Evolutionary conservation across 768 basidiomycete species (phyloP), one percentile per base, ranked within the genome.

Genomic region (Lentinula guzmanii): DNA sequence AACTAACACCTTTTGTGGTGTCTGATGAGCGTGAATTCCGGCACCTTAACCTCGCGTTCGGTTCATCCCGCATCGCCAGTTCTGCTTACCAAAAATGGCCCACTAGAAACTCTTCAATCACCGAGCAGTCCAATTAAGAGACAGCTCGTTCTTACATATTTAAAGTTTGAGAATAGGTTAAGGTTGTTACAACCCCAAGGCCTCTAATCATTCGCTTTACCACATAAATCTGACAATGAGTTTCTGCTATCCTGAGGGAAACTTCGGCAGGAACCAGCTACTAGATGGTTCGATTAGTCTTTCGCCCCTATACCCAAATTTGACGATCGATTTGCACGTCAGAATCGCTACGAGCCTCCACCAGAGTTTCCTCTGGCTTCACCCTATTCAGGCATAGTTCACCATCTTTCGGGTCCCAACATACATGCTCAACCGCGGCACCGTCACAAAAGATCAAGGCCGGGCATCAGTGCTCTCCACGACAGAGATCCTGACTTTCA

Each of bases 331-430:
- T 91, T 91, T 91, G 90, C 90, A 91, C 86, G 87, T 90, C 90
- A 91, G 90, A 90, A 91, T 87, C 85, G 88, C 90, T 91, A 88
- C 86, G 85, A 89, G 86, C 89, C 87, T 90, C 89, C 89, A 91
- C 87, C 89, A 90, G 89, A 89, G 90, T 91, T 91, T 91, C 88
- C 90, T 88, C 89, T 91, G 89, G 88, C 89, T 90, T 89, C 86
- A 81, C 87, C 87, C 86, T 89, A 86, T 85, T 81, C 82, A 82
- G 61, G 61, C 86, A 89, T 89, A 89, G 86, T 89, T 89, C 87
- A 89, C 86, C 86, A 89, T 89, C 86, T 88, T 89, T 89, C 86
- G 85, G 87, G 86, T 88, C 87, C 86, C 84, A 88, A 84, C 87
- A 86, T 85, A 79, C 82, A 84, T 83, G 86, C 87, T 88, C 86